Conservation (phyloP, 2,329 filamentous ascomycete genomes). For the Rhynchosporium secalis region DNA sequence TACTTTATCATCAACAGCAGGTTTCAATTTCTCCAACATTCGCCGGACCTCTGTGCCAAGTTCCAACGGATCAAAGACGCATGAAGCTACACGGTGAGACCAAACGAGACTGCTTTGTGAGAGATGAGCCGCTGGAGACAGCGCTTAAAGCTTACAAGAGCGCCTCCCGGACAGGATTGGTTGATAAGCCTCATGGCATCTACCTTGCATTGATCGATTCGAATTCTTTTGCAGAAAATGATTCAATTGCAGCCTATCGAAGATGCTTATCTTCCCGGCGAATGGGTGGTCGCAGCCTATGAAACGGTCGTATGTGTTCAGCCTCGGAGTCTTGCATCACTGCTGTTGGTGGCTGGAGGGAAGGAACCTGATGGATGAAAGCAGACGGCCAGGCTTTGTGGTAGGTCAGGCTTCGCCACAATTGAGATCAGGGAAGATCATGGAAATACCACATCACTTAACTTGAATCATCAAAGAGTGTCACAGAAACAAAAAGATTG, state of each 20-base stretch:
- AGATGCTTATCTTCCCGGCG: background rate
- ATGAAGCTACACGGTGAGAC: conserved; percentile 4
- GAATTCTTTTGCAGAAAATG: background rate
- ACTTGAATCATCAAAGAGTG: too few species aligned
- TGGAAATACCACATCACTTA: too few species aligned
- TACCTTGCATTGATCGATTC: conserved; percentile 5
- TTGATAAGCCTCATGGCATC: background rate
- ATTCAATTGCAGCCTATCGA: conserved; percentile 7
- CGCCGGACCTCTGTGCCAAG: conserved; percentile 2
- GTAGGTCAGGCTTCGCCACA: background rate
- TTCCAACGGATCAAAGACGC: background rate
- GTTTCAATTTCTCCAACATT: background rate
- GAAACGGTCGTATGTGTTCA: conserved; percentile 15
- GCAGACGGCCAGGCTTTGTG: background rate
- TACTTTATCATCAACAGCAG: background rate
- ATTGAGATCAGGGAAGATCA: background rate
- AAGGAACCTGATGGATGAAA: background rate
- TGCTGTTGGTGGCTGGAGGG: conserved; percentile 7
- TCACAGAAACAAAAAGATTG: background rate
- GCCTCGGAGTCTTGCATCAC: conserved; percentile 10
- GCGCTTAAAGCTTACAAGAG: background rate
- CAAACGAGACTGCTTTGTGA: background rate
- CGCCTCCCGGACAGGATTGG: background rate
- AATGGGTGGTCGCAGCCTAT: conserved; percentile 19
- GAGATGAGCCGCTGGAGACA: conserved; percentile 3